Conservation (phyloP, 768 basidiomycete species). For the Collybiopsis luxurians region DNA sequence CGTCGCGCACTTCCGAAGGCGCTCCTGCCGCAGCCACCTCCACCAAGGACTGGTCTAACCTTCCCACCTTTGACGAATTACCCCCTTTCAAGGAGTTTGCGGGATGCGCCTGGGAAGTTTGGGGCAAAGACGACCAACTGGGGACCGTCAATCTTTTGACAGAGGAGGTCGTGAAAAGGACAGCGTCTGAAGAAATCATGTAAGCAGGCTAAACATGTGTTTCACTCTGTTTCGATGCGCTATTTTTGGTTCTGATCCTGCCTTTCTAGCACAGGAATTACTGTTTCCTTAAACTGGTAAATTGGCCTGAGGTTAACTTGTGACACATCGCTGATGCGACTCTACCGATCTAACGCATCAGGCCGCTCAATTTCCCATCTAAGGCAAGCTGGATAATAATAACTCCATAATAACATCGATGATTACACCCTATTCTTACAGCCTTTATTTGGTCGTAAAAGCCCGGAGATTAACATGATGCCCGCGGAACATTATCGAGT, state of each 20-base stretch:
- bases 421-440: no score
- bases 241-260: neutral
- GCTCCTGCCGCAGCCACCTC: neutral
- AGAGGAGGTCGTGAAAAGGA: slow-evolving; percentile 54
- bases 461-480: slow-evolving; percentile 49
- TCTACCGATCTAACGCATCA: slow-evolving; percentile 17
- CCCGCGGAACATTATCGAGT: slow-evolving; percentile 15
- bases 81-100: slow-evolving; percentile 36
- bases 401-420: no score
- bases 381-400: no score
- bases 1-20: neutral
- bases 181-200: slow-evolving; percentile 57
- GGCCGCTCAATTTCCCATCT: slow-evolving; percentile 67
- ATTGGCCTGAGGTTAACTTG: neutral
- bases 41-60: neutral
- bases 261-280: slow-evolving; percentile 43
- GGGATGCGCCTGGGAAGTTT: slow-evolving; percentile 70
- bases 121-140: slow-evolving; percentile 63
- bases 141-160: slow-evolving; percentile 69
- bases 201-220: no score
- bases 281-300: slow-evolving; percentile 62
- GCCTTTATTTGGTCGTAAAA: slow-evolving; percentile 56
- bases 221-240: neutral
- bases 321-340: neutral
- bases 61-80: slow-evolving; percentile 27